Percentiles rank a stretch among this genome's conserved stretches.
Evolutionary conservation across 2,329 filamentous ascomycete species (phyloP).

Genomic region (Penicillium sp.): DNA sequence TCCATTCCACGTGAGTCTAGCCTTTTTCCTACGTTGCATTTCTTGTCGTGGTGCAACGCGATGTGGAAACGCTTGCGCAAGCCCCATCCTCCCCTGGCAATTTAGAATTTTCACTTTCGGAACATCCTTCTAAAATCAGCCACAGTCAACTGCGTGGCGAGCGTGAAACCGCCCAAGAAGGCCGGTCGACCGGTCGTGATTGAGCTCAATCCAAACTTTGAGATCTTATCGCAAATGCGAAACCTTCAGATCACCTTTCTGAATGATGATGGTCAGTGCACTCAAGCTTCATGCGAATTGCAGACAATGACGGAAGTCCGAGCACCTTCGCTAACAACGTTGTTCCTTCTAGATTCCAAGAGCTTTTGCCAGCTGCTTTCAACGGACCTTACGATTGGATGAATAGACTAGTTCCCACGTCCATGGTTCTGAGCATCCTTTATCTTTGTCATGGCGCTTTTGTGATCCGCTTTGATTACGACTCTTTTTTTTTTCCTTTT

Average conservation of each 20-base stretch:
- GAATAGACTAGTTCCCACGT: conserved; percentile 5
- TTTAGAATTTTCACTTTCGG: background rate
- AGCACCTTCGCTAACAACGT: conserved; percentile 11
- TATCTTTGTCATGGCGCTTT: background rate
- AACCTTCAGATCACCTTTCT: conserved; percentile 41
- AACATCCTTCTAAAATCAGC: conserved; percentile 8
- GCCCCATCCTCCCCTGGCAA: background rate
- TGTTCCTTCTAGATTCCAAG: conserved; percentile 29
- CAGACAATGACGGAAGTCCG: background rate
- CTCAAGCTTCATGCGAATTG: background rate
- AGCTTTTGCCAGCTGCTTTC: conserved; percentile 35
- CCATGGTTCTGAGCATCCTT: conserved; percentile 1
- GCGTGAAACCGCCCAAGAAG: conserved; percentile 43
- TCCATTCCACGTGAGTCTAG: conserved; percentile 38
- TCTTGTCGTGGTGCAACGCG: background rate
- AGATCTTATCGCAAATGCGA: conserved; percentile 43
- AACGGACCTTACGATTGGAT: conserved; percentile 28
- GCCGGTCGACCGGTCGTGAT: conserved; percentile 39
- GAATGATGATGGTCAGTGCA: conserved; percentile 39
- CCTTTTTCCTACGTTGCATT: background rate
- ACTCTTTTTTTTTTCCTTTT: background rate
- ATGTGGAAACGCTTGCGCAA: background rate
- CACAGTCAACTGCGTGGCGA: conserved; percentile 42
- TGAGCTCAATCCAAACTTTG: conserved; percentile 43
- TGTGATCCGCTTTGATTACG: background rate